Evolutionary conservation across 2,329 filamentous ascomycete species (phyloP).

Genomic region (Colletotrichum spinosum): DNA sequence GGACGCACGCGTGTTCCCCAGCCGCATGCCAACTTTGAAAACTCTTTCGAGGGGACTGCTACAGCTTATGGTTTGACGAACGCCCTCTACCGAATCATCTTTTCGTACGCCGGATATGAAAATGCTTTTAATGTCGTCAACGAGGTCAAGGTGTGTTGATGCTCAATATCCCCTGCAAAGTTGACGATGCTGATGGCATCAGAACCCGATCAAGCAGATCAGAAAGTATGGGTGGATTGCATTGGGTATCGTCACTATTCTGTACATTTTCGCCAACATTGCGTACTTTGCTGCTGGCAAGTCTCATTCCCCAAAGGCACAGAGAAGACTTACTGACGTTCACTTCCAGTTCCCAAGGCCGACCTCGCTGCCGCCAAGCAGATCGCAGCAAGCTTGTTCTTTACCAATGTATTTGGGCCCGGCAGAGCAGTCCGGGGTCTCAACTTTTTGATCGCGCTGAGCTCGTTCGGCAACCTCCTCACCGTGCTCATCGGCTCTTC

Average conservation of each 20-base stretch:
- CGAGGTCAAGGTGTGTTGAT: slow-evolving; percentile 58
- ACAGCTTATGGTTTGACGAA: slow-evolving; percentile 51
- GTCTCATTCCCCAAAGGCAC: neutral
- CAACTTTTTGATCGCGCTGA: slow-evolving; percentile 68
- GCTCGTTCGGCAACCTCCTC: slow-evolving; percentile 69
- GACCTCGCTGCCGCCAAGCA: slow-evolving; percentile 62
- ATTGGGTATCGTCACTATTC: slow-evolving; percentile 59
- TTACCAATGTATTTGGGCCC: slow-evolving; percentile 66
- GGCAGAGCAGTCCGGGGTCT: slow-evolving; percentile 60
- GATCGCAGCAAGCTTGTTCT: slow-evolving; percentile 68
- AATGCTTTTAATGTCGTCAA: slow-evolving; percentile 73
- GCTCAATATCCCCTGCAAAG: neutral
- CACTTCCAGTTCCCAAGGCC: slow-evolving; percentile 57
- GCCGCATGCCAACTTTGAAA: slow-evolving; percentile 47
- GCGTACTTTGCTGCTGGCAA: slow-evolving; percentile 65
- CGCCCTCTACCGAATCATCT: slow-evolving; percentile 68
- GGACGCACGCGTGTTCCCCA: slow-evolving; percentile 45
- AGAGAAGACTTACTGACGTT: neutral
- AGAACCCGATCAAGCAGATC: slow-evolving; percentile 66
- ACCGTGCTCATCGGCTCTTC: slow-evolving; percentile 66
- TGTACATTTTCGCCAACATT: slow-evolving; percentile 70
- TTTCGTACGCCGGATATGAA: slow-evolving; percentile 66
- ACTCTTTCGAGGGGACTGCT: slow-evolving; percentile 47
- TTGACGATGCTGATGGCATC: neutral
- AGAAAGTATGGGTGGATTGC: slow-evolving; percentile 61